A percentile compares a stretch with the other conserved stretches of the same genome.
Conservation (phyloP, 2,329 filamentous ascomycete genomes). For the Fusarium sp. region DNA sequence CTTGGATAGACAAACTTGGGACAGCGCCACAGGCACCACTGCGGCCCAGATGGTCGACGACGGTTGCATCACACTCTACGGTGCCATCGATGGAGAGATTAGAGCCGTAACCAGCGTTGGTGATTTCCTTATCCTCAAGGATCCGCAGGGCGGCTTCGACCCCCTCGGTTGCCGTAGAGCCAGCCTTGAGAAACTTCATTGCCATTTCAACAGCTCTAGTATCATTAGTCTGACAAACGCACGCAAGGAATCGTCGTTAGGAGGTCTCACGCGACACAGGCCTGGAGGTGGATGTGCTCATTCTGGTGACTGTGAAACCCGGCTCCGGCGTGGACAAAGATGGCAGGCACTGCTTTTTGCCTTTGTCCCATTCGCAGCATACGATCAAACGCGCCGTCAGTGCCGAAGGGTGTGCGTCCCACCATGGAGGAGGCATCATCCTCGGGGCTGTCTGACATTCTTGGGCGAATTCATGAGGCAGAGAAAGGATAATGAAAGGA, state of each 20-base stretch:
- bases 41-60: conserved; percentile 91
- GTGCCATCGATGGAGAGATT: conserved; percentile 92
- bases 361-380: conserved; percentile 55
- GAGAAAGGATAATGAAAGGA: neutral
- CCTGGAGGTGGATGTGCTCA: conserved; percentile 85
- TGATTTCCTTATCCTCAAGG: conserved; percentile 95
- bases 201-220: conserved; percentile 84
- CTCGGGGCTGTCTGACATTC: conserved; percentile 52
- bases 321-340: conserved; percentile 96
- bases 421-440: conserved; percentile 60
- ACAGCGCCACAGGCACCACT: conserved; percentile 96
- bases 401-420: conserved; percentile 61
- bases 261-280: conserved; percentile 84
- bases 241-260: neutral
- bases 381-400: conserved; percentile 61
- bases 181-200: conserved; percentile 85
- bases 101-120: conserved; percentile 96
- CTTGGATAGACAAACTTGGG: conserved; percentile 75
- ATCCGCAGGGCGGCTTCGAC: conserved; percentile 90
- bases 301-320: conserved; percentile 94
- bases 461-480: conserved; percentile 46
- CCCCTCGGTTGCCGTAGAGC: conserved; percentile 87
- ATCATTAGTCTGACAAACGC: conserved; percentile 17
- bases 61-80: conserved; percentile 94
- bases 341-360: conserved; percentile 72